phyloP scores from a whole-genome alignment of 2,329 filamentous ascomycete species.

The Conoideocrella luteorostrata region DNA sequence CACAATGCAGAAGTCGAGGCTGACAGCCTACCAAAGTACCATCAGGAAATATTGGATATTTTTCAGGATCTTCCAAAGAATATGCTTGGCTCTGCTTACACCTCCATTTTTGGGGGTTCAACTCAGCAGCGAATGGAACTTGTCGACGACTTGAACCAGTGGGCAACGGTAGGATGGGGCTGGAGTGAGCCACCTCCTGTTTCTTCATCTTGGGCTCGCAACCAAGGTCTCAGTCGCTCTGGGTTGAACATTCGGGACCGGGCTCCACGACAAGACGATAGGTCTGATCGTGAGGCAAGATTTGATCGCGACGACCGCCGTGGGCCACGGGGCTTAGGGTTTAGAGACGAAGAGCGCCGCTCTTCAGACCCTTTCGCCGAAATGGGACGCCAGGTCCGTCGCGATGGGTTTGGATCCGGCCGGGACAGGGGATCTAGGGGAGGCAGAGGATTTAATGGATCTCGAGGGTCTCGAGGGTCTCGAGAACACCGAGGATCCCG shows the following conservation, averaged over 20 bases:
- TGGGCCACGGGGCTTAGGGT: conserved; percentile 8
- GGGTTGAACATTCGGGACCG: conserved; percentile 29
- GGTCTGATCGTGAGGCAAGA: conserved; percentile 14
- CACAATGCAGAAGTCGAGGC: conserved; percentile 45
- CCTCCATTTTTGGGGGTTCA: conserved; percentile 49
- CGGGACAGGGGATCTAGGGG: conserved; percentile 11
- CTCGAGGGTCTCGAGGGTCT: background rate
- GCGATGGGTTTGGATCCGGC: conserved; percentile 19
- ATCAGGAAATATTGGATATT: conserved; percentile 37
- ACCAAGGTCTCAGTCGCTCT: conserved; percentile 24
- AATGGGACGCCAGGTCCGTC: conserved; percentile 20
- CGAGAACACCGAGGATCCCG: background rate
- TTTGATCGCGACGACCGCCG: conserved; percentile 12
- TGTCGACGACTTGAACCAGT: conserved; percentile 47
- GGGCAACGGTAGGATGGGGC: conserved; percentile 45
- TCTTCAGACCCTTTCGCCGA: conserved; percentile 20
- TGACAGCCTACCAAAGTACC: conserved; percentile 38
- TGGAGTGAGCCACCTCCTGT: conserved; percentile 40
- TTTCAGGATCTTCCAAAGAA: conserved; percentile 32
- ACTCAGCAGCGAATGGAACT: conserved; percentile 31
- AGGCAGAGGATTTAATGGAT: background rate
- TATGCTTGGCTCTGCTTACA: conserved; percentile 40
- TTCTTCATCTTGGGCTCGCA: conserved; percentile 19
- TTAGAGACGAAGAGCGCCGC: conserved; percentile 10
- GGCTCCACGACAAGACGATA: conserved; percentile 1